phyloP scores from a whole-genome alignment of 139 green algal species.

The Astrephomene gubernaculifera region DNA sequence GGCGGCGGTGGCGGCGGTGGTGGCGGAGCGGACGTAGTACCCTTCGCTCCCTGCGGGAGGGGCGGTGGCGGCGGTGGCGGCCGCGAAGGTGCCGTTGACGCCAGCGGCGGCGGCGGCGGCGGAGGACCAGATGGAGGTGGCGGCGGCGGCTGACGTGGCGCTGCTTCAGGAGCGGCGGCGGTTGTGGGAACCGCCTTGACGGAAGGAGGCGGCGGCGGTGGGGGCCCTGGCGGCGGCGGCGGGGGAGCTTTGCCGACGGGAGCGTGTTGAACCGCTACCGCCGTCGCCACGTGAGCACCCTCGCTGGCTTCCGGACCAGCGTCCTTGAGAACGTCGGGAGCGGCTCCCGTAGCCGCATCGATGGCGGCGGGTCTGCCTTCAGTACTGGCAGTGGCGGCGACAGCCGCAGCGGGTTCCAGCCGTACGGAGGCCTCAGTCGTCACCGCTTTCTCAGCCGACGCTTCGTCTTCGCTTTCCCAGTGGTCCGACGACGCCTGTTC shows the following conservation, averaged over 20 bases:
- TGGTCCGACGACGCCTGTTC: background rate
- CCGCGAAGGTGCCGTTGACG: background rate
- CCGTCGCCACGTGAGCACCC: background rate
- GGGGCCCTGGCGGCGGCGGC: constrained; percentile 1
- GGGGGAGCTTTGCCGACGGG: background rate
- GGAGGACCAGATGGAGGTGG: background rate
- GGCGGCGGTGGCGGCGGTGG: background rate
- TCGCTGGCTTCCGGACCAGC: background rate
- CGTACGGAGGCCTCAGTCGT: background rate
- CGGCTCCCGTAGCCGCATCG: background rate
- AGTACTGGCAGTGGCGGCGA: background rate
- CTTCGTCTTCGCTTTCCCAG: constrained; percentile 1
- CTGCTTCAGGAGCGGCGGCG: no score
- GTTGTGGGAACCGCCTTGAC: background rate
- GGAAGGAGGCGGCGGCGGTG: background rate
- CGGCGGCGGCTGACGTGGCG: background rate
- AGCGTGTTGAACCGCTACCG: background rate
- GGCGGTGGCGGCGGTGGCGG: background rate
- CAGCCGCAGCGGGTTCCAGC: background rate
- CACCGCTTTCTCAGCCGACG: no score
- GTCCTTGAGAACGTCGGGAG: background rate
- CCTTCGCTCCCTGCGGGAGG: background rate
- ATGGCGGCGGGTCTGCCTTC: no score
- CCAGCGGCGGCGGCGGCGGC: background rate
- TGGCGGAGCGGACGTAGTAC: background rate